Evolutionary conservation across 306 rosid species (phyloP), one percentile per base, ranked within the genome.

Genomic region (Trichosanthes cucumerina): DNA sequence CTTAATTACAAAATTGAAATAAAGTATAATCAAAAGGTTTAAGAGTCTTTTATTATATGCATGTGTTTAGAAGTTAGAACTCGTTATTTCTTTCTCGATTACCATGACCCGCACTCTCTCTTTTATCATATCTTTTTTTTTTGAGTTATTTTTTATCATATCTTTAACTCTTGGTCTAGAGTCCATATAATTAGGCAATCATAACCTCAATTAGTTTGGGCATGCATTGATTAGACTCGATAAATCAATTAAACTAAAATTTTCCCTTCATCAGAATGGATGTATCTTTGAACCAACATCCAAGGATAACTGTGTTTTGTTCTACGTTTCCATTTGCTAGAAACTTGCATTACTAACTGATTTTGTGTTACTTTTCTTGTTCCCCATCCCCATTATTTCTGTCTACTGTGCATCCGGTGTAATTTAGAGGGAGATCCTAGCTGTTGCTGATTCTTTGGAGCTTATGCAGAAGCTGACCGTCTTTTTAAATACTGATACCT

Each of bases 371-470:
- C 28, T 65, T 36, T 15, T 18, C 47, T 65, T 65, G 49, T 19
- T 38, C 73, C 73, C 28, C 28, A 9, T 19, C 69, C 10, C n/a
- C 43, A 39, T 15, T 36, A 63, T 33, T 33, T 33, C 14, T 64
- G 11, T 7, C 26, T 18, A 36, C 49, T 18, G 13, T 81, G 24
- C 21, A 44, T 77, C 7, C 72, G 60, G 46, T 79, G 39, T 15
- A 47, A 76, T 82, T 69, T 77, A 93, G 98, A 93, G 98, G 83
- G 98, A 93, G 85, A 81, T 91, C 69, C 85, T 93, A 14, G 88
- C 83, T 34, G 79, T 88, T 24, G 81, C 93, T 23, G 97, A 91
- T 78, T 88, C 98, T n/a, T 73, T 59, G 63, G 91, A 88, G 86
- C 88, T 87, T 58, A 85, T 87, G 86, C 87, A 84, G 86, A 86